Evolutionary conservation across 805 yeast genomes (phyloP).

Genomic region (Hanseniaspora meyeri): DNA sequence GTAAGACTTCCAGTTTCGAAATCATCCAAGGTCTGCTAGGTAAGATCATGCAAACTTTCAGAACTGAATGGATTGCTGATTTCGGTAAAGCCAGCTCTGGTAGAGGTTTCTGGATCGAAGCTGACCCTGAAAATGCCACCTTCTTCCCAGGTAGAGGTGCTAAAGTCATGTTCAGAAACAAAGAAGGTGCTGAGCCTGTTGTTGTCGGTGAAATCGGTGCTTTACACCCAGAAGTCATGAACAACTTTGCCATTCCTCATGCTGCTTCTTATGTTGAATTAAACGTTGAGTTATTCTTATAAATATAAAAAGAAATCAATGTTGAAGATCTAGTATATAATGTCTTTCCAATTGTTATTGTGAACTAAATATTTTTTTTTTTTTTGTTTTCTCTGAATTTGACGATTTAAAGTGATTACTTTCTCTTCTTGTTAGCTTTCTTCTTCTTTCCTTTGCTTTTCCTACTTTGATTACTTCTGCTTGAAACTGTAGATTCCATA

Average conservation of each 20-base stretch:
- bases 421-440: conserved; percentile 18
- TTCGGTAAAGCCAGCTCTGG: conserved; percentile 33
- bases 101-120: conserved; percentile 82
- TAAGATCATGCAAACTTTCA: conserved; percentile 88
- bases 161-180: conserved; percentile 58
- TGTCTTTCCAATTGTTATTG: not conserved
- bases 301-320: conserved; percentile 15
- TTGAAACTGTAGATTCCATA: not conserved
- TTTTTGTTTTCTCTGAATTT: not conserved
- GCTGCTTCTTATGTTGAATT: conserved; percentile 88
- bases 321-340: not conserved
- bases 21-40: conserved; percentile 87
- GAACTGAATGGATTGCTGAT: conserved; percentile 68
- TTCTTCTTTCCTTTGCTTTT: not conserved
- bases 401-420: conserved; percentile 23
- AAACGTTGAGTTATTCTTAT: conserved; percentile 77
- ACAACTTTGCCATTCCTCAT: conserved; percentile 75
- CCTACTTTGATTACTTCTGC: not conserved
- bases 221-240: conserved; percentile 86
- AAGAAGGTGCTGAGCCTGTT: conserved; percentile 43
- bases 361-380: not conserved
- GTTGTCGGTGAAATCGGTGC: conserved; percentile 82
- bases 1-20: conserved; percentile 92
- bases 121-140: conserved; percentile 52
- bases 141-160: conserved; percentile 98